These are phyloP conservation scores for Annulohypoxylon bovei DNA, from an alignment of 495 filamentous ascomycete species.

Conservation along the genomic window DNA sequence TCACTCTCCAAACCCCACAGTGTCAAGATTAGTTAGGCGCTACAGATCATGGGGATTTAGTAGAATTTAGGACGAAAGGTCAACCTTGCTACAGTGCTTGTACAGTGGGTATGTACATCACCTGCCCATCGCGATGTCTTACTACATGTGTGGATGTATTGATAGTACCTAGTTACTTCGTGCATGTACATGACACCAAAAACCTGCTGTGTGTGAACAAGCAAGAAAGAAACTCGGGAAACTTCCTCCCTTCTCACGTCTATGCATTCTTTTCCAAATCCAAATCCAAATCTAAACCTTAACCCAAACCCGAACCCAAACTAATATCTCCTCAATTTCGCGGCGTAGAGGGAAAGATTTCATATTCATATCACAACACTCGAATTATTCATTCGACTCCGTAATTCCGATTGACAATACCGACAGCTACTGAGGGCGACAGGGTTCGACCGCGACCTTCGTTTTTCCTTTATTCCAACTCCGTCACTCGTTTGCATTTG, in stretches of 20 bases:
- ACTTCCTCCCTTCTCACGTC: not conserved
- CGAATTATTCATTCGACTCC: not conserved
- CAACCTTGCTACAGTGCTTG: slow-evolving; percentile 15
- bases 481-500: slow-evolving; percentile 35
- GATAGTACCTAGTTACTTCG: not conserved
- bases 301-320: slow-evolving; percentile 6
- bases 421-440: slow-evolving; percentile 4
- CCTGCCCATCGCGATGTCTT: slow-evolving; percentile 12
- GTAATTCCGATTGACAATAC: slow-evolving; percentile 1
- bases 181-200: slow-evolving; percentile 8
- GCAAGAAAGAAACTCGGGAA: slow-evolving; percentile 1
- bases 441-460: not conserved
- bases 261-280: not conserved
- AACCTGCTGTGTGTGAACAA: slow-evolving; percentile 3
- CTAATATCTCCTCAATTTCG: not conserved
- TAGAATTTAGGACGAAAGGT: slow-evolving; percentile 11
- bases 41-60: slow-evolving; percentile 3
- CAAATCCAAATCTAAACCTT: slow-evolving; percentile 5
- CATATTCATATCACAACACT: not conserved
- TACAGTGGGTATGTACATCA: slow-evolving; percentile 13
- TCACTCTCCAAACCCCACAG: slow-evolving; percentile 30
- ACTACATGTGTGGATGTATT: not conserved
- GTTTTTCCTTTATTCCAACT: slow-evolving; percentile 17
- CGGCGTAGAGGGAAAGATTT: not conserved
- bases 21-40: slow-evolving; percentile 2